Evolutionary conservation across 352 stramenopile species (phyloP).

Genomic region (Chloridella minuta): DNA sequence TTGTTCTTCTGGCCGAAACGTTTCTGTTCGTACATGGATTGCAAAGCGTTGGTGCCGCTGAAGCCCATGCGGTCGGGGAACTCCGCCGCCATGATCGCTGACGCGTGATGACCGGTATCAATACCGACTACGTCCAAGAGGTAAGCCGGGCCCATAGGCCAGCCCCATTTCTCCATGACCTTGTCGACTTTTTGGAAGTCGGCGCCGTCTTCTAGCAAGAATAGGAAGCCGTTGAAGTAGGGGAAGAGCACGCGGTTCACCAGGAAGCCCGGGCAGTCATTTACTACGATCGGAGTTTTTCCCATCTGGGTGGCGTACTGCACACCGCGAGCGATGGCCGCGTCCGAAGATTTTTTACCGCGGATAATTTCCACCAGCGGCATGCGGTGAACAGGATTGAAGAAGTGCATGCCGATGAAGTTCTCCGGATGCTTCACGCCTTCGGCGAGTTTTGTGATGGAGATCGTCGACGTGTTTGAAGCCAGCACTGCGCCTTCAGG

Average conservation of each 20-base stretch:
- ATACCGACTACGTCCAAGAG: slow-evolving; percentile 34
- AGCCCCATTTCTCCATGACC: slow-evolving; percentile 65
- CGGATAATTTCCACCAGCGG: slow-evolving; percentile 30
- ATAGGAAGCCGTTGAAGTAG: slow-evolving; percentile 28
- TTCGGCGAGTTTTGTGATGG: slow-evolving; percentile 60
- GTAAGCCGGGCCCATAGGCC: slow-evolving; percentile 86
- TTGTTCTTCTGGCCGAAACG: slow-evolving; percentile 74
- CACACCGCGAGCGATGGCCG: background rate
- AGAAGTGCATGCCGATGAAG: slow-evolving; percentile 95
- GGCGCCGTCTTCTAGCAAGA: slow-evolving; percentile 37
- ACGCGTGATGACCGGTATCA: slow-evolving; percentile 79
- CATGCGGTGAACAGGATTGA: slow-evolving; percentile 82
- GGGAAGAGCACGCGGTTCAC: slow-evolving; percentile 39
- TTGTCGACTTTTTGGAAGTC: slow-evolving; percentile 62
- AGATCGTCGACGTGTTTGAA: slow-evolving; percentile 31
- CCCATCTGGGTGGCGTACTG: background rate
- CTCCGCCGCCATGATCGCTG: slow-evolving; percentile 58
- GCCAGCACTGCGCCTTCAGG: slow-evolving; percentile 11
- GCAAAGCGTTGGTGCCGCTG: slow-evolving; percentile 45
- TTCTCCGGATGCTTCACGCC: slow-evolving; percentile 37
- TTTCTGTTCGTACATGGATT: slow-evolving; percentile 66
- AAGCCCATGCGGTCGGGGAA: slow-evolving; percentile 46
- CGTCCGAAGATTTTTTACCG: background rate
- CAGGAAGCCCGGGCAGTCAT: slow-evolving; percentile 46
- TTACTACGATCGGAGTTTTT: slow-evolving; percentile 28